These are phyloP conservation scores for Fermentozyma sake DNA, from an alignment of 1,139 yeast genomes.

Conservation along the genomic window DNA sequence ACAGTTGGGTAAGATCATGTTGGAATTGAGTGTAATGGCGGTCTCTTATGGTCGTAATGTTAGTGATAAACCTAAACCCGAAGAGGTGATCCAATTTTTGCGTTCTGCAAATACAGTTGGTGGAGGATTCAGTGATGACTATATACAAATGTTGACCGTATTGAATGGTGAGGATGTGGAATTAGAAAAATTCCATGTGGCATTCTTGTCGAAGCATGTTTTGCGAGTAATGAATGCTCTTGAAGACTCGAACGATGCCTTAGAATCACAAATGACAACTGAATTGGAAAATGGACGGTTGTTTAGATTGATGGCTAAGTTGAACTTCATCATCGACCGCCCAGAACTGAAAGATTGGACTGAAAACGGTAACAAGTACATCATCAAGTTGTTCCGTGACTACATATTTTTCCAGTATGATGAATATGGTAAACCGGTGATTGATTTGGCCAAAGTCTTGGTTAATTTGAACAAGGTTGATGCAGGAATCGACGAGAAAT, in stretches of 20 bases:
- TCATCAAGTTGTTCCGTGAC: constrained; percentile 75
- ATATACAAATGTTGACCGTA: constrained; percentile 11
- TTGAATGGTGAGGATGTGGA: constrained; percentile 4
- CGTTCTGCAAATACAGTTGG: constrained; percentile 6
- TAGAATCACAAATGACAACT: constrained; percentile 61
- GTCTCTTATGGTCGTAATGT: constrained; percentile 25
- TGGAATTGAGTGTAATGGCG: constrained; percentile 49
- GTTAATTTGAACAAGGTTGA: constrained; percentile 81
- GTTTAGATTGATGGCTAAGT: constrained; percentile 74
- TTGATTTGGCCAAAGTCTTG: constrained; percentile 81
- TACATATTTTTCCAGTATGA: constrained; percentile 82
- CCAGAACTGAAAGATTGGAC: constrained; percentile 68
- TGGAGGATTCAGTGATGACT: constrained; percentile 20
- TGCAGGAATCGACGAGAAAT: constrained; percentile 83
- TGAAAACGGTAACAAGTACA: constrained; percentile 72
- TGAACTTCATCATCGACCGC: constrained; percentile 74
- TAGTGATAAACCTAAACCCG: constrained; percentile 11
- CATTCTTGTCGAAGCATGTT: constrained; percentile 33
- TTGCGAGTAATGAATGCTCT: constrained; percentile 49
- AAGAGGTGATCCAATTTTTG: constrained; percentile 5
- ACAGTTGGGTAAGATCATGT: constrained; percentile 53
- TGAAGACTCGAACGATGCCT: constrained; percentile 55
- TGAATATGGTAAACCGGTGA: constrained; percentile 69
- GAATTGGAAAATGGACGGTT: constrained; percentile 89
- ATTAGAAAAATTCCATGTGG: constrained; percentile 13